Conservation (phyloP, 495 filamentous ascomycete species). For the Daldinia bambusicola region DNA sequence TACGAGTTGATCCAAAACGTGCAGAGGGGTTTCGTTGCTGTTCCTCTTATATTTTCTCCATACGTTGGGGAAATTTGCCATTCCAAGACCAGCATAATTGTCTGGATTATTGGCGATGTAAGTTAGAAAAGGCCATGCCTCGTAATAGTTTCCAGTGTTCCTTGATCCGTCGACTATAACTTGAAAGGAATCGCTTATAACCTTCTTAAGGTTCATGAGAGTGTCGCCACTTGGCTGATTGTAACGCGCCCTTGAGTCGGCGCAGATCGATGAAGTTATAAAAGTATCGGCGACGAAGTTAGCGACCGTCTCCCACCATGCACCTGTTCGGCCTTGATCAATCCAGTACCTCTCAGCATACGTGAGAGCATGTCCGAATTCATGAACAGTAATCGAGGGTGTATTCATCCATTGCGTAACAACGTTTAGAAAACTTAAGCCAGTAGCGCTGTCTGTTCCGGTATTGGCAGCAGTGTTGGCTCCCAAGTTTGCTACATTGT, state of each 20-base stretch:
- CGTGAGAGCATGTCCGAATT: slow-evolving; percentile 58
- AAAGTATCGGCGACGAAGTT: slow-evolving; percentile 60
- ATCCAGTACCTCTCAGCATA: slow-evolving; percentile 57
- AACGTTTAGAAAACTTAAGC: slow-evolving; percentile 55
- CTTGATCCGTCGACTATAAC: slow-evolving; percentile 56
- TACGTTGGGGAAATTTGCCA: slow-evolving; percentile 50
- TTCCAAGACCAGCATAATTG: slow-evolving; percentile 52
- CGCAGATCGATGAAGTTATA: slow-evolving; percentile 53
- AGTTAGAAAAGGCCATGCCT: slow-evolving; percentile 56
- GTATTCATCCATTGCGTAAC: slow-evolving; percentile 53
- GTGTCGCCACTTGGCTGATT: slow-evolving; percentile 50
- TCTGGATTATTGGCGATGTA: slow-evolving; percentile 59
- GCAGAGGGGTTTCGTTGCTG: slow-evolving; percentile 59
- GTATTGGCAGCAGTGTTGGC: slow-evolving; percentile 56
- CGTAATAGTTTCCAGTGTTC: slow-evolving; percentile 50
- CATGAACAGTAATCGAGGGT: slow-evolving; percentile 55
- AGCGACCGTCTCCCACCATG: slow-evolving; percentile 60
- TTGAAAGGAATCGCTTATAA: slow-evolving; percentile 55
- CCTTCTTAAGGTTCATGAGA: slow-evolving; percentile 56
- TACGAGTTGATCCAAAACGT: slow-evolving; percentile 52
- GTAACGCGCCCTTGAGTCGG: slow-evolving; percentile 42
- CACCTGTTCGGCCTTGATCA: slow-evolving; percentile 55
- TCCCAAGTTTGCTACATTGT: slow-evolving; percentile 50
- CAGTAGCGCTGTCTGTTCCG: slow-evolving; percentile 47
- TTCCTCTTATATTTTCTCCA: slow-evolving; percentile 55